Evolutionary conservation across 768 basidiomycete genomes (phyloP).

Genomic region (Boletus tylopilopsis): DNA sequence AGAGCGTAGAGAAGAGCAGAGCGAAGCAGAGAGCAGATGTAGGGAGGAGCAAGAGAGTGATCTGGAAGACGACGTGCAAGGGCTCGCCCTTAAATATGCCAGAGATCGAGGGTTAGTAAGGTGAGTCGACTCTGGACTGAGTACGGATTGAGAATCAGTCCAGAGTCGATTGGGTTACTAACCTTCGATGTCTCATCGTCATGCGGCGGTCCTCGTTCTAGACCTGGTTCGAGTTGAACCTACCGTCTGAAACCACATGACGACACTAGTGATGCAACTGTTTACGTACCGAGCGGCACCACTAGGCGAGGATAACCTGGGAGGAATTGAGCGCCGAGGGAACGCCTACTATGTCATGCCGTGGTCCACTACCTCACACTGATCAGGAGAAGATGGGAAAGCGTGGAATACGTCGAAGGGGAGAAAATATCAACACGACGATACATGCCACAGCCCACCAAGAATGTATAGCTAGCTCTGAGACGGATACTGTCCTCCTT

Average conservation of each 20-base stretch:
- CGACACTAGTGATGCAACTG: too few species aligned
- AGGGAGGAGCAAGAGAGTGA: background rate
- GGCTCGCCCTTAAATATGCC: conserved; percentile 5
- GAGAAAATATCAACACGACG: conserved; percentile 8
- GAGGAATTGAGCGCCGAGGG: background rate
- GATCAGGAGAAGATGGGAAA: conserved; percentile 2
- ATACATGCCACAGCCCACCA: conserved; percentile 16
- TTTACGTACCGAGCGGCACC: background rate
- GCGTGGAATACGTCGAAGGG: conserved; percentile 1
- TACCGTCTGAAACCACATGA: too few species aligned
- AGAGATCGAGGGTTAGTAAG: background rate
- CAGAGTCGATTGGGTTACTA: too few species aligned
- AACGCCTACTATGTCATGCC: background rate
- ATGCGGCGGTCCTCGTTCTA: too few species aligned
- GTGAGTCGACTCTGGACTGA: conserved; percentile 3
- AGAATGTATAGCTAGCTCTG: conserved; percentile 24
- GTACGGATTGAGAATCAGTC: too few species aligned
- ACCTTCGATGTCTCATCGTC: too few species aligned
- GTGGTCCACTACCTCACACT: conserved; percentile 4
- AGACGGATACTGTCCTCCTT: conserved; percentile 31
- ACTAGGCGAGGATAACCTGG: background rate
- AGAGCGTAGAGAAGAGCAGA: background rate
- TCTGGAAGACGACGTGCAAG: background rate
- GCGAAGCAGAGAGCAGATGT: background rate
- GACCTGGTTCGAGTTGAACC: too few species aligned